These are phyloP conservation scores for Jatropha multifida DNA, from an alignment of 441 rosid species.

Conservation along the genomic window DNA sequence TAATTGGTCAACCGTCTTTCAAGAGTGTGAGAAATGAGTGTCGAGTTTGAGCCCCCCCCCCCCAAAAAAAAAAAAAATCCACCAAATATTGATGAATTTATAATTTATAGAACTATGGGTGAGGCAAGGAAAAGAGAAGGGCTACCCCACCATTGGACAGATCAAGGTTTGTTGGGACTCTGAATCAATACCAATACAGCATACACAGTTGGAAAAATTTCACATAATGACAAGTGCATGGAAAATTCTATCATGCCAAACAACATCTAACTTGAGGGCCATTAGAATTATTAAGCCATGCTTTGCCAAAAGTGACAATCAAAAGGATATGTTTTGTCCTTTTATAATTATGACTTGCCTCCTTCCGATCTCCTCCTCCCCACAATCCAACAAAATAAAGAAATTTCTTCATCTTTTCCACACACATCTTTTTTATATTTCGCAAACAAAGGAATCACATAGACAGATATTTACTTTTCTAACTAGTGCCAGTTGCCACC, in stretches of 20 bases:
- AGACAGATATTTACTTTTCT: neutral
- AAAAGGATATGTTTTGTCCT: neutral
- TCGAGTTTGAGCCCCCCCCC: too few relatives aligned
- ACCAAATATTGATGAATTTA: too few relatives aligned
- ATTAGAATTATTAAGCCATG: neutral
- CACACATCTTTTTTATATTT: neutral
- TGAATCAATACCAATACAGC: too few relatives aligned
- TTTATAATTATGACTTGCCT: neutral
- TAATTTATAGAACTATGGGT: too few relatives aligned
- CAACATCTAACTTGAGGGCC: neutral
- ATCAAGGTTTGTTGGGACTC: too few relatives aligned
- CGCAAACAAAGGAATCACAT: neutral
- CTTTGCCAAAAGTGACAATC: conserved; percentile 7
- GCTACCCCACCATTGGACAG: too few relatives aligned
- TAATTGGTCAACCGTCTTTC: too few relatives aligned
- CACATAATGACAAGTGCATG: neutral
- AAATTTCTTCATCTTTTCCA: neutral
- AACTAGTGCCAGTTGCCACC: neutral
- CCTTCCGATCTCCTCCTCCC: neutral
- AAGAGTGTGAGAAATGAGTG: too few relatives aligned
- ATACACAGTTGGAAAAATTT: neutral
- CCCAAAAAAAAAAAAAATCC: too few relatives aligned
- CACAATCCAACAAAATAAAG: neutral
- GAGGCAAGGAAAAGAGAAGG: too few relatives aligned
- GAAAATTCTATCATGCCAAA: neutral